Conservation (phyloP, 495 filamentous ascomycete genomes). For the Mytilinidion resinicola region DNA sequence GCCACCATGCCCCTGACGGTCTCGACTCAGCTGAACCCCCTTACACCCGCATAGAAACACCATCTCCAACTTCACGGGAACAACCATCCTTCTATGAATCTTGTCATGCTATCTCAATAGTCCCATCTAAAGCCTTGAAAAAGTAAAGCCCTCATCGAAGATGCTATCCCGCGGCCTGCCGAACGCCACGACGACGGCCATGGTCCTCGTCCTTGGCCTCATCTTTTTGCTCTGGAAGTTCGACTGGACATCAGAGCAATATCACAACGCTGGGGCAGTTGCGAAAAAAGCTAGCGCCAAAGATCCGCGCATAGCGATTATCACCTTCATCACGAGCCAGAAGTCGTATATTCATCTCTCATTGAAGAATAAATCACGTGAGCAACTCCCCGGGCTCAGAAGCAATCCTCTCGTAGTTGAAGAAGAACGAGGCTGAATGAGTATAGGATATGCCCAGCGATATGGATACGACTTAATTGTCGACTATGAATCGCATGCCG, state of each 20-base stretch:
- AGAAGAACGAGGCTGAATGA: not conserved
- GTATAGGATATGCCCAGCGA: constrained; percentile 21
- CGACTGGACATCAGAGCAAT: not conserved
- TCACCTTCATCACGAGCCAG: constrained; percentile 24
- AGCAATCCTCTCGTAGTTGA: not conserved
- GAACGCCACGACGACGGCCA: not conserved
- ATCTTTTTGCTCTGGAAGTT: not conserved
- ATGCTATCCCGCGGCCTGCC: not conserved
- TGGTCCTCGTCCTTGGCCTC: not conserved
- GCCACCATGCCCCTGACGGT: too few relatives aligned
- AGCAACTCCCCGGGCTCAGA: not conserved
- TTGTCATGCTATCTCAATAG: too few relatives aligned
- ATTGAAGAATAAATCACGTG: constrained; percentile 27
- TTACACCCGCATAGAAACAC: too few relatives aligned
- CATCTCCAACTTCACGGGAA: too few relatives aligned
- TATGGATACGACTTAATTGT: constrained; percentile 29
- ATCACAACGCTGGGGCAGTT: not conserved
- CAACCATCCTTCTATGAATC: too few relatives aligned
- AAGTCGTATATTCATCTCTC: constrained; percentile 25
- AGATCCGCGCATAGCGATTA: constrained; percentile 18
- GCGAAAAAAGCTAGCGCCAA: not conserved
- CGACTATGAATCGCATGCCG: constrained; percentile 27
- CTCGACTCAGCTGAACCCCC: too few relatives aligned
- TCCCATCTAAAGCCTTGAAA: too few relatives aligned
- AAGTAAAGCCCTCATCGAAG: not conserved